phyloP scores from a whole-genome alignment of 805 yeast genomes.

The Spathaspora boniae region DNA sequence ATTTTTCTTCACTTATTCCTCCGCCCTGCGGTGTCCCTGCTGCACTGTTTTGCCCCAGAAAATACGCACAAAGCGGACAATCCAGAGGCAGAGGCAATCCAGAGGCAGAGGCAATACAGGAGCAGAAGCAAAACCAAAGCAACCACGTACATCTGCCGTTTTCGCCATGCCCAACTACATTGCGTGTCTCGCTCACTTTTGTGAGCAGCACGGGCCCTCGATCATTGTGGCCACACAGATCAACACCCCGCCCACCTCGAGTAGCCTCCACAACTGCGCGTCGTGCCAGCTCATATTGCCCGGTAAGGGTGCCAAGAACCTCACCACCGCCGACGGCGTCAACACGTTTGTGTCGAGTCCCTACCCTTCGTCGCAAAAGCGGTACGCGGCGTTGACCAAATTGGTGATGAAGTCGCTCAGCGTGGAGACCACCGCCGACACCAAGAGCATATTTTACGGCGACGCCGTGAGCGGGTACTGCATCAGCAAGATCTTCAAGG shows the following conservation, averaged over 20 bases:
- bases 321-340: constrained; percentile 6
- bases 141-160: constrained; percentile 1
- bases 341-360: constrained; percentile 49
- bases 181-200: constrained; percentile 65
- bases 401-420: constrained; percentile 62
- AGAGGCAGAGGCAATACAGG: neutral
- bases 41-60: no score
- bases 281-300: constrained; percentile 61
- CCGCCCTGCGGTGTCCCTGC: no score
- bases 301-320: constrained; percentile 20
- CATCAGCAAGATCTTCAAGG: constrained; percentile 55
- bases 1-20: no score
- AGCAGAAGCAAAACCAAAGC: neutral
- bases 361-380: constrained; percentile 47
- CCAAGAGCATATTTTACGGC: constrained; percentile 61
- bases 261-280: constrained; percentile 48
- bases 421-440: constrained; percentile 61
- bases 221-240: constrained; percentile 61
- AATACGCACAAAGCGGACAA: neutral
- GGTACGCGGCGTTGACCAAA: constrained; percentile 55
- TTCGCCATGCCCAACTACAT: constrained; percentile 37
- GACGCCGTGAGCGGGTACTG: constrained; percentile 61
- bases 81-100: neutral
- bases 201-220: constrained; percentile 76
- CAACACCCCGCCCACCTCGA: constrained; percentile 37